phyloP scores from a whole-genome alignment of 495 filamentous ascomycete genomes.

The Entonaema liquescens region DNA sequence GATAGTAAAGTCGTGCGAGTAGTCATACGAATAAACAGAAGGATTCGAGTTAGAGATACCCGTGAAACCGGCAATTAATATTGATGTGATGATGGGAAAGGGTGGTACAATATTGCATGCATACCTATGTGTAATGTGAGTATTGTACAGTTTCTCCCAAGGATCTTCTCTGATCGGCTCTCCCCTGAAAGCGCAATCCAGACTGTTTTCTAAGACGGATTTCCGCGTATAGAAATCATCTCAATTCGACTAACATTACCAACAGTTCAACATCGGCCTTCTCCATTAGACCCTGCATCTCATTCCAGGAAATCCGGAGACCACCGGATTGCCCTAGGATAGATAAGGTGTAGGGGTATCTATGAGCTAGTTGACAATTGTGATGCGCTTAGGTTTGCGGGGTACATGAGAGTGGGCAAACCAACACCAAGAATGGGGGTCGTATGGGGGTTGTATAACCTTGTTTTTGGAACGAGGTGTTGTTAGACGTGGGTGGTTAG shows the following conservation, averaged over 20 bases:
- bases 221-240: background rate
- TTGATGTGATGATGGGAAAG: background rate
- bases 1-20: conserved; percentile 56
- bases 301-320: background rate
- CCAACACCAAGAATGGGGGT: conserved; percentile 8
- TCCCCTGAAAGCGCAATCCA: background rate
- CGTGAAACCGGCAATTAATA: background rate
- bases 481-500: background rate
- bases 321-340: background rate
- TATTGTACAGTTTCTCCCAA: background rate
- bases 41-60: background rate
- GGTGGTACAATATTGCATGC: background rate
- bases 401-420: background rate
- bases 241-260: background rate
- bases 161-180: background rate
- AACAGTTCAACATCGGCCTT: background rate
- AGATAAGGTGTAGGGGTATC: background rate
- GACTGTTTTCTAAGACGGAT: background rate
- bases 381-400: background rate
- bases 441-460: too few species aligned
- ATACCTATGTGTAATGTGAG: background rate
- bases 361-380: background rate
- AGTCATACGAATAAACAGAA: conserved; percentile 18
- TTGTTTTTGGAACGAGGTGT: background rate
- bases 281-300: background rate